Base-by-base conservation (phyloP, 2,329 filamentous ascomycete species). In the Aspergillus neotritici region DNA sequence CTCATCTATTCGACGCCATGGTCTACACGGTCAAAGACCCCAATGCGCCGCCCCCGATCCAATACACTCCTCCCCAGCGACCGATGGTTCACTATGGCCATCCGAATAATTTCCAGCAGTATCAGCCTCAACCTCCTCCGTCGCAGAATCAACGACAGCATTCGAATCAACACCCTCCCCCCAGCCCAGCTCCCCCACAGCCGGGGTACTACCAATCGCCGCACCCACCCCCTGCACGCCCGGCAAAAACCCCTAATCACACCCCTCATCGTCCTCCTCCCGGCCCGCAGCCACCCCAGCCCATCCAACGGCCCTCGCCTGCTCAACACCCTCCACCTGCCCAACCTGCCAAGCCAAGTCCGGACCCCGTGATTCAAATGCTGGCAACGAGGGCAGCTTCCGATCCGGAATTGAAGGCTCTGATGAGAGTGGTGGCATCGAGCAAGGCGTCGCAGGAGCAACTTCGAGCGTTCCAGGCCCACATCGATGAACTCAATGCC, bases 1-100 rank as follows among this genome's bases (percentile, higher is more conserved):
- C 80, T 38, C 79, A 83, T 61, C 75, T 77, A 6, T 80, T 83
- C 50, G 77, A 80, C 47, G 76, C 75, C 13, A 71, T 74, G 52
- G 65, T 80, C 16, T 80, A 76, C 55, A 71, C 72, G 11, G 75
- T 79, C 37, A 76, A 76, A 50, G 74, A 76, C 40, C 66, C 68
- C 34, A 65, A 65, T 43, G 57, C 63, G 25, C 65, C 64, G 34
- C 63, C 62, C 9, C 58, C 60, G 5, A 58, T 66, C 34, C 64
- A 68, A 49, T 66, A 67, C 50, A 57, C 64, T 11, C 59, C 62
- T 9, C 54, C 60, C 7, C 67, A 68, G 40, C 63, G 67, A 34
- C 67, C 65, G 21, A 67, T 69, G 60, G 60, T 69, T 15, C 68
- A 70, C 49, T 71, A 70, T 43, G 63, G 67, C 4, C 62, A 63